A percentile compares a stretch with the other conserved stretches of the same genome.
phyloP scores from a whole-genome alignment of 495 filamentous ascomycete species.

The Opeltia flavorubescens region DNA sequence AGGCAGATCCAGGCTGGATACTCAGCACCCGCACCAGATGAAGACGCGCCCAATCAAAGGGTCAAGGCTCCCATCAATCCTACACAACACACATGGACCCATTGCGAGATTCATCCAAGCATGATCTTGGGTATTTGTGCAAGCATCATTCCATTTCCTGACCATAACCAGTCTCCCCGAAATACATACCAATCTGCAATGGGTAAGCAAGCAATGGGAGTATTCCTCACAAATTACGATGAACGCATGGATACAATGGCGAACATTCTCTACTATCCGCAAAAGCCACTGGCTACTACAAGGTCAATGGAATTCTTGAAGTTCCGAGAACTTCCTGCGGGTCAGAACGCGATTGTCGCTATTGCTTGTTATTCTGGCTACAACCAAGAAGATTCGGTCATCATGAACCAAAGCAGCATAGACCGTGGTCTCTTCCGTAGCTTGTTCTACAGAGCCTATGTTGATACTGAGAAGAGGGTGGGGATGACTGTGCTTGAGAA shows the following conservation, averaged over 20 bases:
- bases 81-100: constrained; percentile 78
- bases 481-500: constrained; percentile 78
- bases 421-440: constrained; percentile 94
- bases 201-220: constrained; percentile 99
- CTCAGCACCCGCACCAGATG: constrained; percentile 41
- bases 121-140: constrained; percentile 98
- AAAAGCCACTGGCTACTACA: constrained; percentile 92
- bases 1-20: constrained; percentile 54
- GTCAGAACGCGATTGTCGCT: constrained; percentile 96
- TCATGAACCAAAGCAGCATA: constrained; percentile 99
- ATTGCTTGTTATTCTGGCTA: constrained; percentile 98
- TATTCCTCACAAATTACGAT: constrained; percentile 90
- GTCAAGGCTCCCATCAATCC: constrained; percentile 74
- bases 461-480: constrained; percentile 86
- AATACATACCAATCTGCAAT: constrained; percentile 99
- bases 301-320: constrained; percentile 97
- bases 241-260: constrained; percentile 99
- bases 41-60: constrained; percentile 54
- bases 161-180: constrained; percentile 94
- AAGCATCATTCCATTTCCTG: constrained; percentile 98
- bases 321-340: constrained; percentile 91
- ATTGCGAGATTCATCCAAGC: constrained; percentile 97
- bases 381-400: constrained; percentile 99
- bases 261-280: constrained; percentile 96
- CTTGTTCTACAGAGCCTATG: constrained; percentile 95